A percentile compares a stretch with the other conserved stretches of the same genome.
These are phyloP conservation scores for Trichoderma sp. DNA, from an alignment of 2,329 filamentous ascomycete genomes.

Conservation along the genomic window DNA sequence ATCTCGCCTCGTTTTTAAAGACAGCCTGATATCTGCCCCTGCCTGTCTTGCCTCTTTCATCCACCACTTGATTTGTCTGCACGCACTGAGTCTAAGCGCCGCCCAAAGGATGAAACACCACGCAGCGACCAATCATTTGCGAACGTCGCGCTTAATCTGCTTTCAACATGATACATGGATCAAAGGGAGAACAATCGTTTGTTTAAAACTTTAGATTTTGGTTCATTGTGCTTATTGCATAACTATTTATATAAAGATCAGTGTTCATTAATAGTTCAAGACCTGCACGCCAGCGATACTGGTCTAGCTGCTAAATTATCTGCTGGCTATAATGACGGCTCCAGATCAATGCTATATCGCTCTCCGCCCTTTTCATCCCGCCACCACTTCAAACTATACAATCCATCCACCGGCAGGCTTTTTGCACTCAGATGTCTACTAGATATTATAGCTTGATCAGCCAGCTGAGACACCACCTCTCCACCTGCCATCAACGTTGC, in stretches of 20 bases:
- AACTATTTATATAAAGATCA: neutral
- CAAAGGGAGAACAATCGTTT: neutral
- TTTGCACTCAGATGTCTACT: neutral
- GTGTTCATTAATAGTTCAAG: neutral
- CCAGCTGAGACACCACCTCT: neutral
- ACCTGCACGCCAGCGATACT: neutral
- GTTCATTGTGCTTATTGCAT: neutral
- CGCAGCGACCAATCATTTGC: constrained; percentile 3
- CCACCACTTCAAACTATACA: constrained; percentile 11
- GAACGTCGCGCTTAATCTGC: neutral
- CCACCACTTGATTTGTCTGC: neutral
- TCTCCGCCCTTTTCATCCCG: neutral
- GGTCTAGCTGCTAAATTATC: neutral
- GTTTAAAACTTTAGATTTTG: neutral
- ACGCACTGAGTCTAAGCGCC: neutral
- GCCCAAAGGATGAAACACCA: constrained; percentile 1
- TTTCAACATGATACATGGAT: neutral
- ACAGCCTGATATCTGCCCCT: neutral
- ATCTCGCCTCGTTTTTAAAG: neutral
- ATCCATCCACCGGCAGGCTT: neutral
- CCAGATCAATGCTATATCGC: constrained; percentile 7
- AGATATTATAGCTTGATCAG: neutral
- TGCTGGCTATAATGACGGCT: neutral
- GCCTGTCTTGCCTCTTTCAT: neutral
- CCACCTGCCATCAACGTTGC: neutral